Conservation (phyloP, 345 rosid genomes). For the Camelina laxa region DNA sequence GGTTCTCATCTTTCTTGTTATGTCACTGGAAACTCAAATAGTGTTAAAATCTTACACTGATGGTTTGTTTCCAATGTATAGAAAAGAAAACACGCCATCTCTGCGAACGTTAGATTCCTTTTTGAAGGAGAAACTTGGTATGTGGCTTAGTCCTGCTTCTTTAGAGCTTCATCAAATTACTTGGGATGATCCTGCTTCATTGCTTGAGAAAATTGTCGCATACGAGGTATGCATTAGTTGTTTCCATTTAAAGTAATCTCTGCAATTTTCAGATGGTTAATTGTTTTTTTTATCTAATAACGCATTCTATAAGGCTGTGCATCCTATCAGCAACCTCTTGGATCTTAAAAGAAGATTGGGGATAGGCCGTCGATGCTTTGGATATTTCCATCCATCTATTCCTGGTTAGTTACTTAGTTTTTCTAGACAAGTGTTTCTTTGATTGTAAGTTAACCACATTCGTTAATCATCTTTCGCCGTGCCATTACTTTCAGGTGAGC, state of each 20-base stretch:
- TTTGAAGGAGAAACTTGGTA: constrained; percentile 82
- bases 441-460: constrained; percentile 10
- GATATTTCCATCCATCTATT: constrained; percentile 87
- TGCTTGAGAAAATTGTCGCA: constrained; percentile 94
- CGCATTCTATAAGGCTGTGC: constrained; percentile 69
- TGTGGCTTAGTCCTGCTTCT: constrained; percentile 94
- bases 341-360: constrained; percentile 95
- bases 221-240: constrained; percentile 64
- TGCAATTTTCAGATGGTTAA: neutral
- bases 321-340: constrained; percentile 89
- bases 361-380: constrained; percentile 86
- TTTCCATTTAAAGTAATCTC: neutral
- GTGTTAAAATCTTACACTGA: constrained; percentile 5
- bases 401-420: constrained; percentile 61
- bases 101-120: constrained; percentile 74
- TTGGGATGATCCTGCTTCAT: constrained; percentile 91
- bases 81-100: constrained; percentile 73
- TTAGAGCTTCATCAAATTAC: constrained; percentile 93
- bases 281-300: constrained; percentile 12
- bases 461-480: neutral
- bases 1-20: constrained; percentile 14
- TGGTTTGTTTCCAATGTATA: constrained; percentile 43
- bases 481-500: constrained; percentile 66
- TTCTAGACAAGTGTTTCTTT: constrained; percentile 10
- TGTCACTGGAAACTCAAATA: constrained; percentile 1